Evolutionary conservation across 1,284 basidiomycete genomes (phyloP).

Genomic region (Malassezia caprae): DNA sequence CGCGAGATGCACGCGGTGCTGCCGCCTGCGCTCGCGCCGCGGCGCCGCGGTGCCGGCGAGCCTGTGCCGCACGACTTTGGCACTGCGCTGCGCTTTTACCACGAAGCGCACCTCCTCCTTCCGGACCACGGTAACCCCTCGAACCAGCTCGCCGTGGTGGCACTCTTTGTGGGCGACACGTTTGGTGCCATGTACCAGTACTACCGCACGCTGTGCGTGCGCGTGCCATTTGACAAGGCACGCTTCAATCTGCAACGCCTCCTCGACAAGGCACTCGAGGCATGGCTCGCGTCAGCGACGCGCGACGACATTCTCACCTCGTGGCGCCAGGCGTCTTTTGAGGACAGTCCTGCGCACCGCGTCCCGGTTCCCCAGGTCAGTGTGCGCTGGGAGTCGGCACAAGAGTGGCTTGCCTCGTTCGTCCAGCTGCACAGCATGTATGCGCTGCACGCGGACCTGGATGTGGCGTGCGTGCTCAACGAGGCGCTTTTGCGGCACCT

Average conservation of each 20-base stretch:
- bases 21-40: conserved; percentile 1
- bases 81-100: conserved; percentile 34
- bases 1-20: conserved; percentile 62
- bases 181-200: conserved; percentile 74
- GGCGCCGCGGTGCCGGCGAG: neutral
- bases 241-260: conserved; percentile 66
- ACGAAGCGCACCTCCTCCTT: conserved; percentile 34
- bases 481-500: conserved; percentile 26
- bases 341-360: conserved; percentile 2
- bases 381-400: conserved; percentile 8
- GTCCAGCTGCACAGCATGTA: conserved; percentile 36
- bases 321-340: conserved; percentile 7
- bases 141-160: conserved; percentile 87
- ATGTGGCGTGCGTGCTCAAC: conserved; percentile 25
- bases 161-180: conserved; percentile 70
- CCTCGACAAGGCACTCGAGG: conserved; percentile 25
- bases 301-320: conserved; percentile 12
- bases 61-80: conserved; percentile 25
- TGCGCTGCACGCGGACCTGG: conserved; percentile 25
- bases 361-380: conserved; percentile 3
- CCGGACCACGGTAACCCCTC: conserved; percentile 59
- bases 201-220: conserved; percentile 79
- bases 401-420: conserved; percentile 23
- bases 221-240: conserved; percentile 74
- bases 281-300: conserved; percentile 16